phyloP scores from a whole-genome alignment of 2,329 filamentous ascomycete species.

The Trichoderma sp. region DNA sequence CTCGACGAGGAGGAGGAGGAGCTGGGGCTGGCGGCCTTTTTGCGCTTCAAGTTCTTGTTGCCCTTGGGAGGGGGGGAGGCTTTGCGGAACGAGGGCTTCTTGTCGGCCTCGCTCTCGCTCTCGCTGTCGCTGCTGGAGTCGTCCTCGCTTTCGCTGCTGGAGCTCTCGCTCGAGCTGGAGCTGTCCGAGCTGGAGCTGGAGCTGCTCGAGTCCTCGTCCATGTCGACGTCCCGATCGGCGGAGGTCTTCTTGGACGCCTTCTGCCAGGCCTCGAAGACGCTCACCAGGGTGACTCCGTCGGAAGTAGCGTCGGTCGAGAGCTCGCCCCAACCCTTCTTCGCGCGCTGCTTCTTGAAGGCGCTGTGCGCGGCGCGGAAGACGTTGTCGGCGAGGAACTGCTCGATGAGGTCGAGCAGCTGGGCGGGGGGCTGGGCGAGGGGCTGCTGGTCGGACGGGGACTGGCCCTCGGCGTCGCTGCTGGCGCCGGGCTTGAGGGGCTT shows the following conservation, averaged over 20 bases:
- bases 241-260: conserved; percentile 31
- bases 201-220: conserved; percentile 26
- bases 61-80: conserved; percentile 29
- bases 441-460: conserved; percentile 10
- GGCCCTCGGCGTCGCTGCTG: conserved; percentile 31
- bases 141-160: conserved; percentile 41
- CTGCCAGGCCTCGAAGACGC: conserved; percentile 57
- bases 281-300: conserved; percentile 47
- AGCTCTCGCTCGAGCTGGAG: conserved; percentile 38
- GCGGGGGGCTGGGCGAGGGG: conserved; percentile 47
- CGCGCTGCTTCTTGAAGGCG: conserved; percentile 65
- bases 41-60: conserved; percentile 45
- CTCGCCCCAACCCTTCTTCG: conserved; percentile 53
- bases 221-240: conserved; percentile 33
- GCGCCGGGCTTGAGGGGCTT: conserved; percentile 36
- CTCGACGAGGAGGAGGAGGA: conserved; percentile 35
- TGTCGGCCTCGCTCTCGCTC: conserved; percentile 33
- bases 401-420: conserved; percentile 68
- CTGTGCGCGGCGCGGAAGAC: conserved; percentile 64
- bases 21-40: conserved; percentile 39
- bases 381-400: conserved; percentile 66
- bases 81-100: conserved; percentile 33
- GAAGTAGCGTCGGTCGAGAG: conserved; percentile 33
- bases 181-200: conserved; percentile 14
- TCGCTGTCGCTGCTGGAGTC: conserved; percentile 33